Percentiles rank a stretch among this genome's conserved stretches.
phyloP scores from a whole-genome alignment of 495 filamentous ascomycete species.

The Aspergillus ostianus region DNA sequence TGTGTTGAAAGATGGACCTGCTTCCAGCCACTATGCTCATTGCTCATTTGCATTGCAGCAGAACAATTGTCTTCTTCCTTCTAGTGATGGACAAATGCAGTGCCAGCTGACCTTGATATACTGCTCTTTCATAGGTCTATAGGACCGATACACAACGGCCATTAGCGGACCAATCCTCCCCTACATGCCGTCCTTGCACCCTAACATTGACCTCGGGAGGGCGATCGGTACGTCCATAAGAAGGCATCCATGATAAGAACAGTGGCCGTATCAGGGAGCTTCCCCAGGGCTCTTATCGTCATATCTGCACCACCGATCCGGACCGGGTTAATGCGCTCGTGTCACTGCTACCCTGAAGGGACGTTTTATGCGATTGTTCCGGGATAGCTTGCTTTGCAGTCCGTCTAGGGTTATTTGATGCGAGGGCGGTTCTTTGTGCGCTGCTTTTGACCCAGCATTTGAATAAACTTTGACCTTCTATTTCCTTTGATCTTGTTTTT shows the following conservation, averaged over 20 bases:
- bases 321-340: slow-evolving; percentile 30
- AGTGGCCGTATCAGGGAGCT: background rate
- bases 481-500: background rate
- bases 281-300: slow-evolving; percentile 8
- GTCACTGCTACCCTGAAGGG: slow-evolving; percentile 8
- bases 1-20: background rate
- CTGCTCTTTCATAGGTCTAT: background rate
- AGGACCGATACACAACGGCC: background rate
- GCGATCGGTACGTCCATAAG: background rate
- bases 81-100: background rate
- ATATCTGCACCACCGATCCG: slow-evolving; percentile 25
- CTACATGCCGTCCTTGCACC: background rate
- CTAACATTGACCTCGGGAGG: background rate
- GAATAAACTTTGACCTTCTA: background rate
- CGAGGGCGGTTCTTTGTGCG: background rate
- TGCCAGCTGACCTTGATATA: background rate
- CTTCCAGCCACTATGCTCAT: background rate
- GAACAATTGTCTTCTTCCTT: background rate
- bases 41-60: background rate
- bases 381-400: background rate
- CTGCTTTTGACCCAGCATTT: background rate
- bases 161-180: background rate
- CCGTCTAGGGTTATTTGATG: slow-evolving; percentile 1
- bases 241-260: background rate
- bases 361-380: background rate